Base-by-base conservation (phyloP, 106 monocot species). In the Dendrobium chrysotoxum region DNA sequence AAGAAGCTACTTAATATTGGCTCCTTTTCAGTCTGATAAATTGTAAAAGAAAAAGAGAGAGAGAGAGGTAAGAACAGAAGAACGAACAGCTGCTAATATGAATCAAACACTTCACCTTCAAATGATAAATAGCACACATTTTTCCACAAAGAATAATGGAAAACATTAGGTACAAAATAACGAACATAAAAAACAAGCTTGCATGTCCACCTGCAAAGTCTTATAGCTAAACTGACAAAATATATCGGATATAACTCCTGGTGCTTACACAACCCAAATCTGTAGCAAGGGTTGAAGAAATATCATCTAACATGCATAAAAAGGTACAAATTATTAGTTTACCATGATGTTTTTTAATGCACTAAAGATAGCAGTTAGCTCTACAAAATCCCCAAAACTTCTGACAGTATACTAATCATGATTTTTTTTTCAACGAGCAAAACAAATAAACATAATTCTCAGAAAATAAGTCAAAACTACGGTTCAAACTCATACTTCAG, bases 1-100 rank as follows among this genome's bases (percentile, higher is more conserved):
- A 96, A 81, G 79, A 93, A 96, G 82, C 95, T 96, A 72, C 93
- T 96, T 80, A 96, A 87, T 78, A 96, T 85, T 20, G 93, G 95
- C 85, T 96, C 95, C 81, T 88, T 96, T 75, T 96, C 95, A 30
- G 95, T 89, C 95, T 96, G 86, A 75, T 20, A 57, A 57, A 57
- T 17, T 67, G 75, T 3, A 61, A 9, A 44, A 38, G 35, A 15
- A n/a, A 35, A 58, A 50, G 44, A 20, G 15, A 45, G 64, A 45
- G 64, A 12, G 28, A 68, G 67, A 2, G 1, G 8, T 68, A n/a
- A 68, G 4, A 68, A 11, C 26, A 68, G 67, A 68, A 72, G 39
- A 72, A 40, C 20, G 18, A 40, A 72, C 10, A 72, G 72, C 31
- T 72, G 16, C 39, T 72, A 39, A 5, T 18, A 40, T 39, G 4